These are phyloP conservation scores for Penicillium argentinense DNA, from an alignment of 495 filamentous ascomycete genomes.

Conservation along the genomic window DNA sequence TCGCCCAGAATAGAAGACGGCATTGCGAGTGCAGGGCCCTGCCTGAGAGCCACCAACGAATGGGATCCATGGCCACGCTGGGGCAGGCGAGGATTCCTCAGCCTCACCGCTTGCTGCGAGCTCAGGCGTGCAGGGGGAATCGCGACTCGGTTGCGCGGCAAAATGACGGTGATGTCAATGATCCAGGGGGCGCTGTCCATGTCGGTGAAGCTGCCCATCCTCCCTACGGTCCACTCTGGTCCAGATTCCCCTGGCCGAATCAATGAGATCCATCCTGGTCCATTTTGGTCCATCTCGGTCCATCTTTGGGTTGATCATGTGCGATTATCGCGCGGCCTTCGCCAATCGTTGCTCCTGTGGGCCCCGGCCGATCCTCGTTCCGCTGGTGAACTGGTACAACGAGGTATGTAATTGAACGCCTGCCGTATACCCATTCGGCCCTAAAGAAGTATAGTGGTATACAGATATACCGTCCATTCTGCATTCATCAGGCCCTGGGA, in stretches of 20 bases:
- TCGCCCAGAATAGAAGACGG: conserved; percentile 12
- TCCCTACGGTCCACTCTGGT: conserved; percentile 18
- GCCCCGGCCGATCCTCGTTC: conserved; percentile 1
- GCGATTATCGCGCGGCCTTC: conserved; percentile 9
- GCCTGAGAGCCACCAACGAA: too few species aligned
- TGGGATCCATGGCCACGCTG: not conserved
- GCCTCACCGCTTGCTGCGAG: conserved; percentile 16
- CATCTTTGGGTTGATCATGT: conserved; percentile 9
- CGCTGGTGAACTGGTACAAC: not conserved
- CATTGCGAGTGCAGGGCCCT: not conserved
- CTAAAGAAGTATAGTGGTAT: not conserved
- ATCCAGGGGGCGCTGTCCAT: conserved; percentile 23
- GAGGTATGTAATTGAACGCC: too few species aligned
- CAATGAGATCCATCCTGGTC: conserved; percentile 7
- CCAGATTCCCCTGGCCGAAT: conserved; percentile 16
- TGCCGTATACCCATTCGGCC: not conserved
- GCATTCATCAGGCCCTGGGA: not conserved
- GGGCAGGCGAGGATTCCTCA: conserved; percentile 16
- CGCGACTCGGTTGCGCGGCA: not conserved
- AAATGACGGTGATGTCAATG: conserved; percentile 20
- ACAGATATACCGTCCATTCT: too few species aligned
- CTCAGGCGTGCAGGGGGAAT: not conserved
- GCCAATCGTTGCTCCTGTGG: conserved; percentile 10
- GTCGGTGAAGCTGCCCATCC: conserved; percentile 2
- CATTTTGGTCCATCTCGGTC: conserved; percentile 9